Evolutionary conservation across 2,329 filamentous ascomycete genomes (phyloP).

Genomic region (Huntiella decipiens): DNA sequence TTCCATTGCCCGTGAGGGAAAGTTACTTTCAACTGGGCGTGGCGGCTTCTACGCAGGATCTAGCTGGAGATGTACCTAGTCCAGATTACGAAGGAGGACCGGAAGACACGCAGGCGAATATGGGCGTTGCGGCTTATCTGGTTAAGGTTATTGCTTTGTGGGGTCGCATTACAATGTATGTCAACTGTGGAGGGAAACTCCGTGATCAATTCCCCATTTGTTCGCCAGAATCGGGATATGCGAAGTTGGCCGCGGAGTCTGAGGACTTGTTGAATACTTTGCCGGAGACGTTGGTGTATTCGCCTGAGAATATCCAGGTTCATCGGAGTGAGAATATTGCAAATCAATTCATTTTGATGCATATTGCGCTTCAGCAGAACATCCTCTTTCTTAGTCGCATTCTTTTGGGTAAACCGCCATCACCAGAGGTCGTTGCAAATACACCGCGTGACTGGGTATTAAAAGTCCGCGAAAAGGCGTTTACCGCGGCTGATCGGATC

Average conservation of each 20-base stretch:
- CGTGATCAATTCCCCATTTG: conserved; percentile 61
- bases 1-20: conserved; percentile 82
- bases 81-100: conserved; percentile 22
- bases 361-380: conserved; percentile 78
- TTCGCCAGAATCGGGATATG: conserved; percentile 61
- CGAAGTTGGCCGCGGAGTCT: conserved; percentile 48
- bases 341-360: conserved; percentile 83
- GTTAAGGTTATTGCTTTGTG: conserved; percentile 71
- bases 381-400: conserved; percentile 67
- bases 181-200: conserved; percentile 78
- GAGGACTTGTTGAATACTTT: conserved; percentile 51
- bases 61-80: conserved; percentile 51
- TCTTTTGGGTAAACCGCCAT: conserved; percentile 25
- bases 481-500: conserved; percentile 71
- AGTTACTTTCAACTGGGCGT: conserved; percentile 81
- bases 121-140: conserved; percentile 86
- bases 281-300: conserved; percentile 56
- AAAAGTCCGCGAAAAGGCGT: conserved; percentile 54
- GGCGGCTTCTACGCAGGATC: conserved; percentile 65
- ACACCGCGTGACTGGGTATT: conserved; percentile 62
- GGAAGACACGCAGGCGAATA: conserved; percentile 43
- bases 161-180: conserved; percentile 75
- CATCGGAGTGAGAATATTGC: conserved; percentile 72
- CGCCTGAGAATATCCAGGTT: conserved; percentile 59
- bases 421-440: conserved; percentile 21